A percentile compares a stretch with the other conserved stretches of the same genome.
phyloP scores from a whole-genome alignment of 2,329 filamentous ascomycete genomes.

The Diaporthe destruens region DNA sequence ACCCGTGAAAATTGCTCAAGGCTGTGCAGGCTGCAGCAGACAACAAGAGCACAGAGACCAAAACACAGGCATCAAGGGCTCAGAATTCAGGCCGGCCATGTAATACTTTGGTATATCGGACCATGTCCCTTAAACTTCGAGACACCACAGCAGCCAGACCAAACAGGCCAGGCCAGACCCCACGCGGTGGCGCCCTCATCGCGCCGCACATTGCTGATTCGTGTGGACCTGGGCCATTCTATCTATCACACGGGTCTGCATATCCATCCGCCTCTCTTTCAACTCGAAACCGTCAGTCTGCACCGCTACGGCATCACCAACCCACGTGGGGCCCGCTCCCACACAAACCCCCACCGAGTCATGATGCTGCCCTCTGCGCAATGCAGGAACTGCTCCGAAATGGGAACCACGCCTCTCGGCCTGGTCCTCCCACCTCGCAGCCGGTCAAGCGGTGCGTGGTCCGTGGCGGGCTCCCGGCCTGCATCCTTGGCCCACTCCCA shows the following conservation, averaged over 20 bases:
- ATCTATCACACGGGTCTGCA: background rate
- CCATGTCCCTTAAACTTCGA: background rate
- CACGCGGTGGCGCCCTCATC: conserved; percentile 11
- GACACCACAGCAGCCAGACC: too few species aligned
- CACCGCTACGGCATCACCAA: conserved; percentile 8
- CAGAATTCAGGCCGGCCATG: background rate
- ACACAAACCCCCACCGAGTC: conserved; percentile 14
- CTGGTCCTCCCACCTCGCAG: background rate
- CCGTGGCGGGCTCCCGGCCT: conserved; percentile 11
- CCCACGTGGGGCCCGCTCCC: conserved; percentile 22
- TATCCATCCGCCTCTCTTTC: background rate
- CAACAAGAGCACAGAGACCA: too few species aligned
- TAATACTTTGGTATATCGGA: too few species aligned
- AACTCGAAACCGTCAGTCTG: conserved; percentile 22
- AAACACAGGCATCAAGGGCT: conserved; percentile 10
- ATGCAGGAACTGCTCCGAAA: conserved; percentile 32
- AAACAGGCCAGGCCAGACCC: background rate
- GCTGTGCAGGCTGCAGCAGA: too few species aligned
- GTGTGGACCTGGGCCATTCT: background rate
- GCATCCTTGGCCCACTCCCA: conserved; percentile 7
- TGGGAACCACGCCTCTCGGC: conserved; percentile 1
- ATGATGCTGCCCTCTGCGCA: conserved; percentile 19
- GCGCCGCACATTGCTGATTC: conserved; percentile 8
- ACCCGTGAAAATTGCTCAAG: too few species aligned
- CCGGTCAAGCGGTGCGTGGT: conserved; percentile 1